Conservation (phyloP, 495 filamentous ascomycete species). For the Jackrogersella multiformis region DNA sequence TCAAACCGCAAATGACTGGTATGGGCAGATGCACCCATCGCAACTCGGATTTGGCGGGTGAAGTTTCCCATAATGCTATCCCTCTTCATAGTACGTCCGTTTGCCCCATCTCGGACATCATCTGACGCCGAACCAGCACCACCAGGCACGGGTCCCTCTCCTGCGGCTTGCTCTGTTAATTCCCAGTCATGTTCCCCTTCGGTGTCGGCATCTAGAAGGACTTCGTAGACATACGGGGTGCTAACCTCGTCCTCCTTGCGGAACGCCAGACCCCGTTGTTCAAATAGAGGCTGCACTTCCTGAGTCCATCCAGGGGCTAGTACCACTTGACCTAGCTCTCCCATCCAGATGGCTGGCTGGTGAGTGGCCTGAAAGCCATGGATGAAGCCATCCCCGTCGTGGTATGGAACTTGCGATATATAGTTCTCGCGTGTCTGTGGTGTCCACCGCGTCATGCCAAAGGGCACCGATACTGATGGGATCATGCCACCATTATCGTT, state of each 20-base stretch:
- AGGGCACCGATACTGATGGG: constrained; percentile 47
- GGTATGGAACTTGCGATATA: constrained; percentile 47
- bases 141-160: constrained; percentile 41
- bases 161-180: constrained; percentile 41
- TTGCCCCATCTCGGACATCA: constrained; percentile 37
- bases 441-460: constrained; percentile 50
- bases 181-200: constrained; percentile 40
- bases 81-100: constrained; percentile 36
- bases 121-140: constrained; percentile 39
- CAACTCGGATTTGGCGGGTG: constrained; percentile 36
- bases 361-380: constrained; percentile 50
- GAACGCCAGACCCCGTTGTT: constrained; percentile 46
- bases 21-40: constrained; percentile 44
- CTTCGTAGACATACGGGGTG: constrained; percentile 46
- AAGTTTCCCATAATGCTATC: constrained; percentile 1
- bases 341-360: constrained; percentile 51
- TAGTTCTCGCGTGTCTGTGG: constrained; percentile 48
- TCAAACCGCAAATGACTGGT: constrained; percentile 42
- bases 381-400: constrained; percentile 40
- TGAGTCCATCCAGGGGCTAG: constrained; percentile 39
- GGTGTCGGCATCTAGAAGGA: constrained; percentile 43
- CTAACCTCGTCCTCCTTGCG: constrained; percentile 44
- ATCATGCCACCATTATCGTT: constrained; percentile 49
- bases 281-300: constrained; percentile 38
- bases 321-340: constrained; percentile 44